A percentile compares a stretch with the other conserved stretches of the same genome.
These are phyloP conservation scores for Hylodesmum podocarpum DNA, from an alignment of 306 rosid genomes.

Conservation along the genomic window DNA sequence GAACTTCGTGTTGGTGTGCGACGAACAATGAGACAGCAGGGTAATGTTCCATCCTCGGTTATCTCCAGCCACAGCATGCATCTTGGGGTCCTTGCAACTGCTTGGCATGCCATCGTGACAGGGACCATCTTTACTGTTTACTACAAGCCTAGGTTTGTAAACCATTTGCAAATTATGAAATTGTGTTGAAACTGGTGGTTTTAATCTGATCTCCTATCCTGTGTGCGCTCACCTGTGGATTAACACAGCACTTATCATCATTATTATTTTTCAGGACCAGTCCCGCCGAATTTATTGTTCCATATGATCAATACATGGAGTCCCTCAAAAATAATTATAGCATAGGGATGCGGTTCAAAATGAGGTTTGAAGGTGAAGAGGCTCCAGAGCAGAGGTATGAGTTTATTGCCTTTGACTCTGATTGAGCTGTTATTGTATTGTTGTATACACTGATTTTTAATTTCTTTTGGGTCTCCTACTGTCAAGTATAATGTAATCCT, in stretches of 20 bases:
- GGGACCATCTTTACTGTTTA: conserved; percentile 87
- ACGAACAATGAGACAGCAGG: conserved; percentile 90
- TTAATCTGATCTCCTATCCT: not conserved
- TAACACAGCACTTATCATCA: not conserved
- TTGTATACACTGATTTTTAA: not conserved
- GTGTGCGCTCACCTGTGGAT: not conserved
- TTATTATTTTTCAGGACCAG: conserved; percentile 67
- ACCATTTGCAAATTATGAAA: not conserved
- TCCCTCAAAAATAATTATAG: conserved; percentile 65
- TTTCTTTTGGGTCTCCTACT: not conserved
- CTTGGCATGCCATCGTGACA: conserved; percentile 81
- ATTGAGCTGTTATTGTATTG: not conserved
- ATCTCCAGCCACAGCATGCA: conserved; percentile 97
- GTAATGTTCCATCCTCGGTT: conserved; percentile 81
- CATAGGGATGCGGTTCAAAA: conserved; percentile 89
- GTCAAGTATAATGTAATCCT: not conserved
- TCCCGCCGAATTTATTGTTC: conserved; percentile 87
- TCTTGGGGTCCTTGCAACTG: conserved; percentile 94
- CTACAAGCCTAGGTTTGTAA: conserved; percentile 84
- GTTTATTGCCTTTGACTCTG: not conserved
- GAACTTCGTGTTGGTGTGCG: conserved; percentile 94
- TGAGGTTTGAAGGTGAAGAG: conserved; percentile 97
- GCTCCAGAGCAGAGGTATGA: conserved; percentile 92
- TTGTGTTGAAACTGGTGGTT: not conserved
- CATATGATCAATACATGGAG: conserved; percentile 80